Evolutionary conservation across 108 stramenopile genomes (phyloP).

Genomic region (Cyclostephanos tholiformis): DNA sequence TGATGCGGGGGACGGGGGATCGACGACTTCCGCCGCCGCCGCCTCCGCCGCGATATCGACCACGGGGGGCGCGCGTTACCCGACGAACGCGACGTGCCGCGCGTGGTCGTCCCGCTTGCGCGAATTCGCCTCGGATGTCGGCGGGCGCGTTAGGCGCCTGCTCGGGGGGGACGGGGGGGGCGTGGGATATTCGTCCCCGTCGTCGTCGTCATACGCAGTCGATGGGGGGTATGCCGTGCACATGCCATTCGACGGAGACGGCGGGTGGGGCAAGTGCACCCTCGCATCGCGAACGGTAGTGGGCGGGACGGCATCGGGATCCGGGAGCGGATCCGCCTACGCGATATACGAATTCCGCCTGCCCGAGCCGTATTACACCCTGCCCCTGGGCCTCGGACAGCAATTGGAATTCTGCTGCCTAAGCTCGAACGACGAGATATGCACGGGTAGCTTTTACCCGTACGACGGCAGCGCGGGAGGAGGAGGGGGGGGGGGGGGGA

Average conservation of each 20-base stretch:
- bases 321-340: constrained; percentile 35
- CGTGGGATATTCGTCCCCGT: no score
- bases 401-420: constrained; percentile 68
- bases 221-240: constrained; percentile 28
- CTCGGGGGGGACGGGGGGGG: not conserved
- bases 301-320: not conserved
- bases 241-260: constrained; percentile 62
- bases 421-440: constrained; percentile 56
- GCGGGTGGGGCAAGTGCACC: constrained; percentile 70
- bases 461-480: constrained; percentile 26
- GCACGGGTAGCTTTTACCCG: constrained; percentile 60
- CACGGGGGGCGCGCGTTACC: no score
- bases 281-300: constrained; percentile 43
- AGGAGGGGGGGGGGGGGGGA: constrained; percentile 17
- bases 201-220: not conserved
- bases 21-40: no score
- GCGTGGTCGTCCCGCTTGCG: constrained; percentile 4
- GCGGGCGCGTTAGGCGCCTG: not conserved
- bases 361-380: constrained; percentile 51
- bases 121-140: not conserved
- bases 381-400: constrained; percentile 65
- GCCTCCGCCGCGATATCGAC: no score
- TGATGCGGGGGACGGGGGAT: not conserved
- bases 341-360: constrained; percentile 63
- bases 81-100: not conserved